These are phyloP conservation scores for Biancaea sappan DNA, from an alignment of 306 rosid genomes.

Conservation along the genomic window DNA sequence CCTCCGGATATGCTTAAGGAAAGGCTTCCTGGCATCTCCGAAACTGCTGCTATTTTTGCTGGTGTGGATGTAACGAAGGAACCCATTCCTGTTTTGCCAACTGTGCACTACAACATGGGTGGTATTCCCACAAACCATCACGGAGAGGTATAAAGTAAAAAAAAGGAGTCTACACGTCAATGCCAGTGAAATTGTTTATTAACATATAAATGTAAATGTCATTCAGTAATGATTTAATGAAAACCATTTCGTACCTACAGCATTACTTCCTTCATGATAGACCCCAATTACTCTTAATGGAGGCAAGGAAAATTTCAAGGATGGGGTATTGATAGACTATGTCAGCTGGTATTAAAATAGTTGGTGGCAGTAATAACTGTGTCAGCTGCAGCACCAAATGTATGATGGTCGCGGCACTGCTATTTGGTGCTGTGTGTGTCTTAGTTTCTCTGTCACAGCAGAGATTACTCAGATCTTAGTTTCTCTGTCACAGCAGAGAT, in stretches of 20 bases:
- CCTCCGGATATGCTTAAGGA: constrained; percentile 99
- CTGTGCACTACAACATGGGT: constrained; percentile 98
- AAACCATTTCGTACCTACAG: background rate
- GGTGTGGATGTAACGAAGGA: constrained; percentile 98
- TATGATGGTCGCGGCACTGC: background rate
- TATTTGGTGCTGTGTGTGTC: background rate
- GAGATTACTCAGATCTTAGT: background rate
- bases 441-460: background rate
- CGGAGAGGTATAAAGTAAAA: constrained; percentile 72
- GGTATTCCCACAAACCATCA: constrained; percentile 92
- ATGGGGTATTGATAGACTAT: background rate
- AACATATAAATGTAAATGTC: background rate
- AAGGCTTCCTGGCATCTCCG: constrained; percentile 99
- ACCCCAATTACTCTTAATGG: too few species aligned
- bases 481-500: background rate
- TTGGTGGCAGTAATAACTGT: background rate
- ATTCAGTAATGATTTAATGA: background rate
- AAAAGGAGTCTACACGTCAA: background rate
- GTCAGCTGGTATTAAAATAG: background rate
- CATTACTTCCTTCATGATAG: background rate
- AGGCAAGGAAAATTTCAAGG: too few species aligned
- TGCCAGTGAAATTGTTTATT: background rate
- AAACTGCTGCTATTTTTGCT: constrained; percentile 99
- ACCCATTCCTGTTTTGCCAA: constrained; percentile 97
- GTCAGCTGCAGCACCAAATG: background rate